phyloP scores from a whole-genome alignment of 1,284 basidiomycete species.

The Trametes versicolor region DNA sequence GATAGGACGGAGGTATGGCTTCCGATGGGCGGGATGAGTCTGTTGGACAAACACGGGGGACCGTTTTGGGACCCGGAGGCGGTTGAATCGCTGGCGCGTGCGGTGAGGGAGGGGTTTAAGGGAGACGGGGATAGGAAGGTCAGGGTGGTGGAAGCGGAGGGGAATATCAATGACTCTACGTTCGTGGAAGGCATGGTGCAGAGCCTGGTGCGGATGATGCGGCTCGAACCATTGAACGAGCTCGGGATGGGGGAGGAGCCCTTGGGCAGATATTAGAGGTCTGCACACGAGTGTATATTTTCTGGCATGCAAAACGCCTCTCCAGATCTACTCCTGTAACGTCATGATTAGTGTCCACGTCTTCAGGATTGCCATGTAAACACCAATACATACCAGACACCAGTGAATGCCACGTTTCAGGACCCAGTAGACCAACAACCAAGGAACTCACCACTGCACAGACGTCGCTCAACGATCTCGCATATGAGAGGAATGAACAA shows the following conservation, averaged over 20 bases:
- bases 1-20: constrained; percentile 34
- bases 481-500: constrained; percentile 3
- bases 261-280: no score
- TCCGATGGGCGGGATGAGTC: constrained; percentile 34
- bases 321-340: no score
- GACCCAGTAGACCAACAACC: no score
- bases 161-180: constrained; percentile 32
- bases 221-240: background rate
- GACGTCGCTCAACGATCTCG: background rate
- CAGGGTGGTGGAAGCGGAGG: constrained; percentile 29
- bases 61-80: constrained; percentile 34
- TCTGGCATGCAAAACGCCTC: no score
- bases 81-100: constrained; percentile 30
- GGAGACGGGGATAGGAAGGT: constrained; percentile 7
- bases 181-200: constrained; percentile 34
- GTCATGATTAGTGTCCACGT: no score
- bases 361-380: no score
- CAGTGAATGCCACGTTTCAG: no score
- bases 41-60: constrained; percentile 25
- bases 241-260: no score
- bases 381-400: no score
- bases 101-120: constrained; percentile 23
- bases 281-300: no score
- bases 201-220: constrained; percentile 32
- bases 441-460: no score